These are phyloP conservation scores for Scleroderma citrinum DNA, from an alignment of 768 basidiomycete genomes.

Conservation along the genomic window DNA sequence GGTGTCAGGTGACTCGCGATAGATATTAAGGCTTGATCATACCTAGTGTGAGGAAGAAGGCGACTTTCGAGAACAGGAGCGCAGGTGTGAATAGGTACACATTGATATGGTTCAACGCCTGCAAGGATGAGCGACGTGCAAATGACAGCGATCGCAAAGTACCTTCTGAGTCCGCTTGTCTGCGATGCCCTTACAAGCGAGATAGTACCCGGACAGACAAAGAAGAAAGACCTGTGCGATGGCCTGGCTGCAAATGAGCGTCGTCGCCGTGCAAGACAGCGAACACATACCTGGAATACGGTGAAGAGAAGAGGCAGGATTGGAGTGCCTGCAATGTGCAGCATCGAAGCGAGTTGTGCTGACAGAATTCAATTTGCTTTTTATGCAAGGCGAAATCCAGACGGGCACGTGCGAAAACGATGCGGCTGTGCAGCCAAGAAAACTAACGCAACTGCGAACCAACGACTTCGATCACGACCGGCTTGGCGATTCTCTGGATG, in stretches of 20 bases:
- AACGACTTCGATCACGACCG: too few relatives aligned
- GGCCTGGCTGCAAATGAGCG: slow-evolving; percentile 43
- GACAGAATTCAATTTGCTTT: too few relatives aligned
- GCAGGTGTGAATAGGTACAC: slow-evolving; percentile 87
- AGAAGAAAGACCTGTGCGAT: slow-evolving; percentile 85
- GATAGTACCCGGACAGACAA: slow-evolving; percentile 77
- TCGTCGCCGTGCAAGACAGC: background rate
- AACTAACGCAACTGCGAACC: too few relatives aligned
- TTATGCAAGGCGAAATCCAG: too few relatives aligned
- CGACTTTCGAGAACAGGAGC: slow-evolving; percentile 90
- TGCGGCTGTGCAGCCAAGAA: too few relatives aligned
- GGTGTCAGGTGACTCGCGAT: background rate
- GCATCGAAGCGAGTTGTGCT: background rate
- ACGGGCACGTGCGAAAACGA: too few relatives aligned
- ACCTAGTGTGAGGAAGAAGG: slow-evolving; percentile 84
- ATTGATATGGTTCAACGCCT: slow-evolving; percentile 76
- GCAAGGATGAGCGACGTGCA: background rate
- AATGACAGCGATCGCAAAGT: background rate
- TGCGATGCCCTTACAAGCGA: slow-evolving; percentile 74
- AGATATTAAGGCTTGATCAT: slow-evolving; percentile 9
- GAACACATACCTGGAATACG: slow-evolving; percentile 22
- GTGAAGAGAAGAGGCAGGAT: slow-evolving; percentile 17
- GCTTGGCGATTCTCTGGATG: background rate
- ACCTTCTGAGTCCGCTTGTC: slow-evolving; percentile 91
- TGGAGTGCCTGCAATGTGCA: slow-evolving; percentile 2